Evolutionary conservation across 2,329 filamentous ascomycete genomes (phyloP), one percentile per base, ranked within the genome.

Genomic region (Diplodia scrobiculata): DNA sequence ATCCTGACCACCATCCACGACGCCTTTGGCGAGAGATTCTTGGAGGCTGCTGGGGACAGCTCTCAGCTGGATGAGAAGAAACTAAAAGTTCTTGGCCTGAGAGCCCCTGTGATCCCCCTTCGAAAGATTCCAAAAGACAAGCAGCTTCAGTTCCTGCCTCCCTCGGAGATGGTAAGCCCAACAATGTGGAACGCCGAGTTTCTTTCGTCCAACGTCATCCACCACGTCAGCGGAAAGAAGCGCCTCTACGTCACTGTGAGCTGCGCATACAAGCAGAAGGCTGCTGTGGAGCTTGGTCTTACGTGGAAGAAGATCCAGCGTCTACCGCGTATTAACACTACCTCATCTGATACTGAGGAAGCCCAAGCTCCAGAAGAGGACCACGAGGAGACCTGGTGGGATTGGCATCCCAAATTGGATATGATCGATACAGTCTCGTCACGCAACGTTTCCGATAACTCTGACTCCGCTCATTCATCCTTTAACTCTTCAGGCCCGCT

Each of bases 101-200:
- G 84, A 64, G 87, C 89, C 51, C 77, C 85, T 0, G 91, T 90
- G 84, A 84, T 93, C n/a, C 91, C 91, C 5, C 80, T 94, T 19
- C 86, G 90, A 60, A 93, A 93, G 74, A 80, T 91, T 2, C 86
- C 90, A 73, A 91, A 89, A 72, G 89, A 91, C 66, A 88, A 88
- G 0, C 84, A 87, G 29, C 82, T 94, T 6, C 86, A 87, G 1
- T 92, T 92, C 70, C 81, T 93, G 11, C 85, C 84, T 5, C 87
- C 86, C 1, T 81, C 86, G 0, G 91, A 93, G 74, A 90, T 93
- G 86, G 78, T 90, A 45, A 92, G 88, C 0, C 86, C 89, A 0
- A 84, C 87, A 1, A 77, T 87, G 2, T 94, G 91, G 91, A 86
- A 87, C 62, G 85, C 88, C 2, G 81, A 85, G 10, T 93, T 93